phyloP scores from a whole-genome alignment of 257 asterid species.

The Petunia secreta region DNA sequence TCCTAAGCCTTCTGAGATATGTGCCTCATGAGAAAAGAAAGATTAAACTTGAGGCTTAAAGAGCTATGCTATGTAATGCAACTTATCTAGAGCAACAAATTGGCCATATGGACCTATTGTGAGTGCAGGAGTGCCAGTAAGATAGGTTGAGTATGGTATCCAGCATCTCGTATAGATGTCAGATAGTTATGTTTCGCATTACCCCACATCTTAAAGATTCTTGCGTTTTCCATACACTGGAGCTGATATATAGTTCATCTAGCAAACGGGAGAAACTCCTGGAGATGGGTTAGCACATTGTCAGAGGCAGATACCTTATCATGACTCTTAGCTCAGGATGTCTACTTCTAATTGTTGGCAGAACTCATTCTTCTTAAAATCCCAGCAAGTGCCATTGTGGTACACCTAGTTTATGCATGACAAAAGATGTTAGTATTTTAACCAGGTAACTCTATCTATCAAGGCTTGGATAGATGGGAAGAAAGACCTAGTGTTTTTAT shows the following conservation, averaged over 20 bases:
- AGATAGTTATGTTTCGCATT: not conserved
- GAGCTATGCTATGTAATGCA: not conserved
- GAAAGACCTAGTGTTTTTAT: no score
- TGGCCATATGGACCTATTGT: not conserved
- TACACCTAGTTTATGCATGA: not conserved
- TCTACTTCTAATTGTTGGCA: not conserved
- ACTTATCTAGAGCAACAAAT: not conserved
- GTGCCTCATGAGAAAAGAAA: not conserved
- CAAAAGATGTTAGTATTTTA: not conserved
- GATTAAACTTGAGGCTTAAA: not conserved
- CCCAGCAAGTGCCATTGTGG: not conserved
- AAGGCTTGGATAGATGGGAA: no score
- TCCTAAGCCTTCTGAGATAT: not conserved
- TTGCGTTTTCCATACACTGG: not conserved
- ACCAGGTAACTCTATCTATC: no score
- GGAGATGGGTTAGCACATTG: not conserved
- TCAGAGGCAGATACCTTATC: slow-evolving; percentile 2
- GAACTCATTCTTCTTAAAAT: not conserved
- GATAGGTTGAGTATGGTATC: not conserved
- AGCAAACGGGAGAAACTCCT: not conserved
- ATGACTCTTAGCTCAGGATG: not conserved
- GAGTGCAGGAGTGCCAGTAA: slow-evolving; percentile 10
- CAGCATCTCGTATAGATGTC: not conserved
- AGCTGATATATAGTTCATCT: not conserved
- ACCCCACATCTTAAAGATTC: not conserved